Conservation (phyloP, 495 filamentous ascomycete species). For the Cercophora scortea region DNA sequence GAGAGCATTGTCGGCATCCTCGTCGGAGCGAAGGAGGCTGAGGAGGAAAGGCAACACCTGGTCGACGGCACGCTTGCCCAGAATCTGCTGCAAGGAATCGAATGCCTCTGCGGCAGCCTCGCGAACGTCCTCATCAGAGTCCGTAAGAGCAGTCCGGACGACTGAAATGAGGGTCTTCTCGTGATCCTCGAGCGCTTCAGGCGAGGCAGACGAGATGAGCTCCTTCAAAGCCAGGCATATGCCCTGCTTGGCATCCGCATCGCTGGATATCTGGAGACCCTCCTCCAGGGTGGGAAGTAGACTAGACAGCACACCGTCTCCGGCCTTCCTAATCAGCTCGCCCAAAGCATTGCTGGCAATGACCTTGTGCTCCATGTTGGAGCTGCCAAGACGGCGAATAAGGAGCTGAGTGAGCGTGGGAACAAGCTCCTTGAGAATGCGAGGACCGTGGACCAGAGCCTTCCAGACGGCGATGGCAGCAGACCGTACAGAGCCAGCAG, state of each 20-base stretch:
- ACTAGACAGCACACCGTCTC: conserved; percentile 82
- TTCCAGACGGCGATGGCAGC: conserved; percentile 96
- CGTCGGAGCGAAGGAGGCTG: conserved; percentile 73
- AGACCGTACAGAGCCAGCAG: conserved; percentile 80
- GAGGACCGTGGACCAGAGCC: conserved; percentile 84
- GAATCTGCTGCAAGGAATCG: conserved; percentile 82
- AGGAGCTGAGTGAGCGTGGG: conserved; percentile 90
- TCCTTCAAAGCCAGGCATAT: conserved; percentile 95
- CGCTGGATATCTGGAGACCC: conserved; percentile 77
- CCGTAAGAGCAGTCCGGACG: conserved; percentile 86
- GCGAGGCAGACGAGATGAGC: conserved; percentile 84
- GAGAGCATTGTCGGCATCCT: conserved; percentile 84
- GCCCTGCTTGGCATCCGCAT: conserved; percentile 92
- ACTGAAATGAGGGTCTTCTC: conserved; percentile 93
- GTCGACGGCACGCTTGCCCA: conserved; percentile 89
- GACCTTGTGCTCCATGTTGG: conserved; percentile 96
- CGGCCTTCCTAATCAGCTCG: conserved; percentile 92
- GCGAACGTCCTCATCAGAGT: conserved; percentile 79
- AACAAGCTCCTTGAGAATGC: conserved; percentile 87
- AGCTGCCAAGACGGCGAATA: conserved; percentile 86
- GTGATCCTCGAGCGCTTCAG: conserved; percentile 84
- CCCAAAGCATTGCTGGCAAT: conserved; percentile 96
- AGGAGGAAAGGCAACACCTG: conserved; percentile 91
- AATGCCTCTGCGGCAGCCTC: conserved; percentile 97
- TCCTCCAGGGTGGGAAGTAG: conserved; percentile 89